phyloP scores from a whole-genome alignment of 2,329 filamentous ascomycete species.

The Cylindrodendrum hubeiense region DNA sequence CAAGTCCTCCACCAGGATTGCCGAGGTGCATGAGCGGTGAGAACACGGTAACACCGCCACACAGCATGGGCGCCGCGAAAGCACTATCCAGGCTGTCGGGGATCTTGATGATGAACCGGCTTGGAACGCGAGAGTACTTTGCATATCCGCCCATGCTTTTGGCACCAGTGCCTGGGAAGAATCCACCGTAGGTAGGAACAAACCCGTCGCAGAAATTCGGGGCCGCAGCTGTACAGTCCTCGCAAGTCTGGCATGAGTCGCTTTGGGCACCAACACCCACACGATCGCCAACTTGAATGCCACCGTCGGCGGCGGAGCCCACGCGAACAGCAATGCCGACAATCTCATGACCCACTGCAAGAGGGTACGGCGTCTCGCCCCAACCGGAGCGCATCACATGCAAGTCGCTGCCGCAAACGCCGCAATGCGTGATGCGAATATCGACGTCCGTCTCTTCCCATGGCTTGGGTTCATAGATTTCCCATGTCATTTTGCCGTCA shows the following conservation, averaged over 20 bases:
- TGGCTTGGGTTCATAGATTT: slow-evolving; percentile 69
- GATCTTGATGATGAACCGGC: slow-evolving; percentile 62
- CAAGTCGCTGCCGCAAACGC: slow-evolving; percentile 72
- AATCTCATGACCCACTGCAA: slow-evolving; percentile 74
- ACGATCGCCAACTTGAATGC: slow-evolving; percentile 71
- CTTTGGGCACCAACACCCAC: slow-evolving; percentile 74
- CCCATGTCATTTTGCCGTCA: slow-evolving; percentile 66
- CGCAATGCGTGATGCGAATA: slow-evolving; percentile 73
- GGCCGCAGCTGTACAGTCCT: slow-evolving; percentile 54
- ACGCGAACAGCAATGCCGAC: slow-evolving; percentile 69
- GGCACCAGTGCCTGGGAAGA: slow-evolving; percentile 60
- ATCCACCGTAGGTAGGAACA: slow-evolving; percentile 65
- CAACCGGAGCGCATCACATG: slow-evolving; percentile 68
- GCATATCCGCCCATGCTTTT: slow-evolving; percentile 61
- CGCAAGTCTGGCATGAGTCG: slow-evolving; percentile 63
- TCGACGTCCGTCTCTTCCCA: slow-evolving; percentile 75
- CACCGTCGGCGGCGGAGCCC: slow-evolving; percentile 57
- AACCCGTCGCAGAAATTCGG: slow-evolving; percentile 56
- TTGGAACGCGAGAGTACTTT: slow-evolving; percentile 48
- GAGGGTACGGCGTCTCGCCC: slow-evolving; percentile 56
- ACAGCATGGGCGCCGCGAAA: slow-evolving; percentile 72
- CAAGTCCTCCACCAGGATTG: too few relatives aligned
- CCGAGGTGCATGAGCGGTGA: neutral
- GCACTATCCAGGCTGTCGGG: slow-evolving; percentile 55
- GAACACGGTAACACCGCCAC: slow-evolving; percentile 76